phyloP scores from a whole-genome alignment of 2,329 filamentous ascomycete species.

The Cladophialophora chaetospira region DNA sequence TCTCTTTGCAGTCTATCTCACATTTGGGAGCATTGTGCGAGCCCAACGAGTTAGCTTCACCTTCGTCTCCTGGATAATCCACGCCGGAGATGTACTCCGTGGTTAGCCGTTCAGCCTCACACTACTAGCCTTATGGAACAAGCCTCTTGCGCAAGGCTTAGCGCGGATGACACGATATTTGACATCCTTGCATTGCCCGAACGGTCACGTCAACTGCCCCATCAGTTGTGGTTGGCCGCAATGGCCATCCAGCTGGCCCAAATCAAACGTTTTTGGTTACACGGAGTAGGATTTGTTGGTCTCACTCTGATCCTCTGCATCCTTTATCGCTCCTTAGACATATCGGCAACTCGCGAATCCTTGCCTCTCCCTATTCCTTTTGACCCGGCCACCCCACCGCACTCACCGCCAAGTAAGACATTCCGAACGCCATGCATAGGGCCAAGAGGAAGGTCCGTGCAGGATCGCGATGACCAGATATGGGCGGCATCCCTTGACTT shows the following conservation, averaged over 20 bases:
- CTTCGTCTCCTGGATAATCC: too few species aligned
- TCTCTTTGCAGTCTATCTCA: too few species aligned
- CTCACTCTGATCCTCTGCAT: neutral
- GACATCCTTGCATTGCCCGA: neutral
- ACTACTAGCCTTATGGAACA: neutral
- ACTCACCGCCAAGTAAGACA: neutral
- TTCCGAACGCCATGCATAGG: conserved; percentile 61
- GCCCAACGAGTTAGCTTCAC: too few species aligned
- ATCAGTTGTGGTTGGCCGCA: neutral
- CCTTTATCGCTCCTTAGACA: conserved; percentile 1
- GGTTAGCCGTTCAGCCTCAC: neutral
- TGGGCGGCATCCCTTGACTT: conserved; percentile 5
- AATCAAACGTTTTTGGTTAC: neutral
- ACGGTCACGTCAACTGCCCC: neutral
- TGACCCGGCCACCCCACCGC: neutral
- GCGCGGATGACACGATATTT: neutral
- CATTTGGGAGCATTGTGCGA: too few species aligned
- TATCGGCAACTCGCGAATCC: neutral
- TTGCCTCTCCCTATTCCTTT: conserved; percentile 6
- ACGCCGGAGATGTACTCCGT: too few species aligned
- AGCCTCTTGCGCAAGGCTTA: neutral
- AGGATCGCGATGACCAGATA: conserved; percentile 56
- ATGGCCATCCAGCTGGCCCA: conserved; percentile 5
- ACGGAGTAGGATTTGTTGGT: neutral
- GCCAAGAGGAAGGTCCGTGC: conserved; percentile 53